Conservation (phyloP, 2,329 filamentous ascomycete genomes). For the Talaromyces sp. region DNA sequence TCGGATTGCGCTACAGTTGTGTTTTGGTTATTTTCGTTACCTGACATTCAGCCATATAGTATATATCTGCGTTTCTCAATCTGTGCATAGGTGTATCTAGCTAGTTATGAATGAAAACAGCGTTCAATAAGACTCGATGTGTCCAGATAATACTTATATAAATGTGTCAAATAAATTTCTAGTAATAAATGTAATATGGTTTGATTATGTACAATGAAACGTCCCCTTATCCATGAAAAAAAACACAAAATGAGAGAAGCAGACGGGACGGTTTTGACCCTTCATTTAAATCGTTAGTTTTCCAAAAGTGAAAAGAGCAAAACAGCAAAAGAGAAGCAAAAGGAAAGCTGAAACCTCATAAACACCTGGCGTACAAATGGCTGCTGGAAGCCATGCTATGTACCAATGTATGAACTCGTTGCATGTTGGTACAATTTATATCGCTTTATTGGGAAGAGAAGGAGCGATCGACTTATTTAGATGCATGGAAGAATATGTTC, state of each 20-base stretch:
- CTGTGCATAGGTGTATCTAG: neutral
- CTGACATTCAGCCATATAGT: too few relatives aligned
- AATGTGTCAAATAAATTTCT: neutral
- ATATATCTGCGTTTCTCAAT: neutral
- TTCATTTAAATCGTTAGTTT: neutral
- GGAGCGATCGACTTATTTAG: constrained; percentile 45
- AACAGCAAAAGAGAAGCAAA: neutral
- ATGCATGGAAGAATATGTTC: constrained; percentile 72
- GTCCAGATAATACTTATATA: neutral
- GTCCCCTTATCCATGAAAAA: neutral
- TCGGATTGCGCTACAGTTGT: neutral
- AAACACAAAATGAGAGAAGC: neutral
- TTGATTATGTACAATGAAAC: constrained; percentile 6
- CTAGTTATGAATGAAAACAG: neutral
- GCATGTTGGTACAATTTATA: neutral
- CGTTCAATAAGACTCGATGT: neutral
- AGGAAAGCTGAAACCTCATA: neutral
- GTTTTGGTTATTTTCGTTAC: neutral
- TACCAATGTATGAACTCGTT: neutral
- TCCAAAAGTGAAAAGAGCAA: neutral
- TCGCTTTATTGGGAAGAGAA: neutral
- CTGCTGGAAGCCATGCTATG: neutral
- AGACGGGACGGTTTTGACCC: neutral
- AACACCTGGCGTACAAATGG: constrained; percentile 1
- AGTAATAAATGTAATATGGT: neutral